Evolutionary conservation across 2,329 filamentous ascomycete species (phyloP), one percentile per base, ranked within the genome.

Genomic region (Sporothrix luriei): DNA sequence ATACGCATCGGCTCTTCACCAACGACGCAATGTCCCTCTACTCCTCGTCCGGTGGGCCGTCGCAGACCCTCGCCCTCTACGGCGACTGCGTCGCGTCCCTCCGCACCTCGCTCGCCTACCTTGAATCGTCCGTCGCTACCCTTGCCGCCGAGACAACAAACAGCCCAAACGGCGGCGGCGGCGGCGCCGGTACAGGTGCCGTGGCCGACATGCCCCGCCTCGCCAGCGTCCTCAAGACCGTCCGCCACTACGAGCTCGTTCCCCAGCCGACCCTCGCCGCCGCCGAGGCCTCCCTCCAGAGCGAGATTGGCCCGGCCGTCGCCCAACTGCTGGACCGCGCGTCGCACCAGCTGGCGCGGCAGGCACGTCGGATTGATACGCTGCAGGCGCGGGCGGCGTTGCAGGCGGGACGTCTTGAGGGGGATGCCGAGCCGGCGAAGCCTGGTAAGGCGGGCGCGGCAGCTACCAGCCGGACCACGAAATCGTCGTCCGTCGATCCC

Each of bases 231-330:
- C 81, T 89, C 66, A 87, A 87, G 77, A 83, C 84, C 10, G 84
- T 87, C 48, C 82, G 87, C 90, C 94, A 97, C 81, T 97, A 97
- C 80, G 94, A 97, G 79, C 88, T 97, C 54, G 91, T 97, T 74
- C 92, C 93, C 19, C 92, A 97, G 78, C 88, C 91, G 14, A 91
- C 91, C 66, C 87, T 97, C 57, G 89, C 90, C 72, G 86, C 90
- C 72, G 94, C 94, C 43, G 94, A 97, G 79, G 85, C 91, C 74
- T 90, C 92, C 4, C 87, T 97, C 21, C 90, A 93, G 75, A 91
- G 92, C 76, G 93, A 97, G 78, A 95, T 97, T 74, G 90, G 90
- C n/a, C 94, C 94, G 10, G 93, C 93, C 78, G 91, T 97, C 73
- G 84, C 89, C 40, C 87, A 88, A 70, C 87, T 97, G 2, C 88